Evolutionary conservation across 495 filamentous ascomycete genomes (phyloP), one percentile per base, ranked within the genome.

Genomic region (Aspergillus ellipticus): DNA sequence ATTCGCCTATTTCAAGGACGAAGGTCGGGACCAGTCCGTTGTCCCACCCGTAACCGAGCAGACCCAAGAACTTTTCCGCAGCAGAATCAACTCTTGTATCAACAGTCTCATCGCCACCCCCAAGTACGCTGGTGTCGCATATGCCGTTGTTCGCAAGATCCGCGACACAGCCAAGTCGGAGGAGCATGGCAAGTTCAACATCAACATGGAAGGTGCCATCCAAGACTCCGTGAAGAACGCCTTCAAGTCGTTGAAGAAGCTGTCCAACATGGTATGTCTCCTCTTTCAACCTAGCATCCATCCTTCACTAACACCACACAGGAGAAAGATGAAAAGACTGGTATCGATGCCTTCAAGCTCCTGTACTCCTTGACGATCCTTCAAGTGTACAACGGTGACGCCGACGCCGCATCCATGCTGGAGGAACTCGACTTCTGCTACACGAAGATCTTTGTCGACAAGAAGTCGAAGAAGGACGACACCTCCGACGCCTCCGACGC

Each of bases 331-430:
- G 65, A 72, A 46, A 58, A 54, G 16, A 63, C 70, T 10, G 64
- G 72, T 51, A 59, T 73, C 52, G 64, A 83, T 37, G 88, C 89
- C 0, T 86, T 96, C 57, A 85, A 85, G 42, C 78, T 97, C 7
- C 76, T 97, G 7, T 92, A 94, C 68, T 88, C 89, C n/a, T 78
- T 96, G 53, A 86, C 87, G 2, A 82, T 97, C 46, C 70, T 97
- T 28, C 89, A 96, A 64, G 79, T 96, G n/a, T 93, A 94, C 72
- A 88, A 90, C 62, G 89, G 88, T 17, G 90, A 95, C 54, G 79
- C 87, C 0, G 94, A 97, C 60, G 89, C 92, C 6, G 77, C 90
- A 1, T 80, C 79, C 3, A 83, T 92, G 57, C 78, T 94, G 6
- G 80, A 87, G 16, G 90, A 96, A 61, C 68, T 96, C 9, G 80